Percentiles rank a stretch among this genome's conserved stretches.
Evolutionary conservation across 352 stramenopile species (phyloP).

Genomic region (Globisporangium spiculum): DNA sequence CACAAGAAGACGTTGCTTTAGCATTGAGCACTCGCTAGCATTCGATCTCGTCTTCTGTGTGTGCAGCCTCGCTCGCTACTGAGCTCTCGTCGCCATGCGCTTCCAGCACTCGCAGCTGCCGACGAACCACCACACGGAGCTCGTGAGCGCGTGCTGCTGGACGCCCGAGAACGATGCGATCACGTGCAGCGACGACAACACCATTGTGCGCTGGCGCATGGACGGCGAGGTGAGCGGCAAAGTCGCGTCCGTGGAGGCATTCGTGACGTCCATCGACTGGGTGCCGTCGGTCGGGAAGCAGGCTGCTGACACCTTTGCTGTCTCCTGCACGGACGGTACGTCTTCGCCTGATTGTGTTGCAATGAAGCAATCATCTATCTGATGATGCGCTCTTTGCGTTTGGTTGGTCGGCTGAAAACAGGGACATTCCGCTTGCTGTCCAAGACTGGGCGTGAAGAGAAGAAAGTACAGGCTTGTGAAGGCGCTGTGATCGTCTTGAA

Average conservation of each 20-base stretch:
- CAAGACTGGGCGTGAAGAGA: slow-evolving; percentile 90
- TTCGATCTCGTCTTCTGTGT: not conserved
- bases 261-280: slow-evolving; percentile 80
- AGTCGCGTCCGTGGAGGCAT: slow-evolving; percentile 69
- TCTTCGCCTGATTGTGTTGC: not conserved
- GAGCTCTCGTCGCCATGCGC: slow-evolving; percentile 37
- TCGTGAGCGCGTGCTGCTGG: slow-evolving; percentile 85
- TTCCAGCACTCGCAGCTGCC: slow-evolving; percentile 76
- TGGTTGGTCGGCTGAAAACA: not conserved
- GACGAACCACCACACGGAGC: slow-evolving; percentile 74
- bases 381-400: not conserved
- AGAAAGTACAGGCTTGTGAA: slow-evolving; percentile 82
- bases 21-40: not conserved
- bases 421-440: slow-evolving; percentile 88
- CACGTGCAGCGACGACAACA: slow-evolving; percentile 85
- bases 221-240: slow-evolving; percentile 77
- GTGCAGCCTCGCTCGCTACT: not conserved
- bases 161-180: slow-evolving; percentile 88
- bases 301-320: slow-evolving; percentile 80
- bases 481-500: slow-evolving; percentile 88
- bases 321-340: slow-evolving; percentile 85
- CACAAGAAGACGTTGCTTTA: not conserved
- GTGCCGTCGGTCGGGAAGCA: slow-evolving; percentile 81
- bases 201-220: slow-evolving; percentile 81
- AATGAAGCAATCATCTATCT: not conserved